phyloP scores from a whole-genome alignment of 345 rosid genomes.

The Carallia brachiata region DNA sequence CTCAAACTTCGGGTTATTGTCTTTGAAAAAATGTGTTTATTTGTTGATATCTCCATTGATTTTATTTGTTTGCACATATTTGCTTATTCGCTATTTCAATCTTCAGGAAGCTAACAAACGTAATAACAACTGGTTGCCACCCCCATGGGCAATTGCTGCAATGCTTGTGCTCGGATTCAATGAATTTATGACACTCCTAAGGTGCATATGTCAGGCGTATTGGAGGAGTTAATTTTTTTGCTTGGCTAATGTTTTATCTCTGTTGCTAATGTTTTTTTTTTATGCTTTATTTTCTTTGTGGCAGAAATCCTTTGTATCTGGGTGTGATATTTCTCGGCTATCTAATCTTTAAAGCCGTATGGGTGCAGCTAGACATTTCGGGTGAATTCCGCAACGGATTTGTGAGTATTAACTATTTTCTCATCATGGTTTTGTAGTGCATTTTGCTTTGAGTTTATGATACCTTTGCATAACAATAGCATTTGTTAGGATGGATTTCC shows the following conservation, averaged over 20 bases:
- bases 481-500: not conserved
- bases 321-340: conserved; percentile 62
- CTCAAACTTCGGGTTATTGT: no score
- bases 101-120: conserved; percentile 95
- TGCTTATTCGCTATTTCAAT: conserved; percentile 10
- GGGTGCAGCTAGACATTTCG: conserved; percentile 91
- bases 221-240: conserved; percentile 13
- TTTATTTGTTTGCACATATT: not conserved
- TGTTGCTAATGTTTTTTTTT: conserved; percentile 20
- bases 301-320: conserved; percentile 93
- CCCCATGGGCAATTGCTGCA: conserved; percentile 98
- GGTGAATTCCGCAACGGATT: conserved; percentile 83
- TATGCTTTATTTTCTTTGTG: conserved; percentile 12
- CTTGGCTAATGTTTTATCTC: not conserved
- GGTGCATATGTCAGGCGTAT: conserved; percentile 39
- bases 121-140: conserved; percentile 96
- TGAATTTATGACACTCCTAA: conserved; percentile 95
- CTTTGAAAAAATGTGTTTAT: not conserved
- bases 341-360: conserved; percentile 78
- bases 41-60: not conserved
- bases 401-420: conserved; percentile 46
- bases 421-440: not conserved
- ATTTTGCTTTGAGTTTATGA: not conserved
- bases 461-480: not conserved
- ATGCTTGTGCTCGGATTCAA: conserved; percentile 86